Evolutionary conservation across 768 basidiomycete species (phyloP).

Genomic region (Russula brevipes): DNA sequence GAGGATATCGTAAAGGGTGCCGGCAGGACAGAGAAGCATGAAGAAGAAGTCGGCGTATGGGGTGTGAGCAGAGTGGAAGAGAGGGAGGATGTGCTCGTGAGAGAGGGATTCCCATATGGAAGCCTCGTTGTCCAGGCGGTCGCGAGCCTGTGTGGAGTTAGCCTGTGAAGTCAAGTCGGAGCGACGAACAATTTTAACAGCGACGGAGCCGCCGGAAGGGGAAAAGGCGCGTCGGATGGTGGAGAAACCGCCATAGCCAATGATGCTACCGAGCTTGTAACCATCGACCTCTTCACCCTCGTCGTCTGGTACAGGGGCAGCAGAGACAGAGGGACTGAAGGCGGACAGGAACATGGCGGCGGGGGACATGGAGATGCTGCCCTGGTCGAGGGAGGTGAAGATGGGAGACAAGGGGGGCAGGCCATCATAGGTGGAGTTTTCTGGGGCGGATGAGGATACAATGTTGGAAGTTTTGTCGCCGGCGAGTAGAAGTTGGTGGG

Average conservation of each 20-base stretch:
- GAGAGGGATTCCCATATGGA: conserved; percentile 67
- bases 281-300: conserved; percentile 64
- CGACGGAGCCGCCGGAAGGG: conserved; percentile 58
- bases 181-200: conserved; percentile 77
- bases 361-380: conserved; percentile 44
- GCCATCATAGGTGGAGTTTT: conserved; percentile 9
- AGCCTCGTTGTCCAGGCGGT: conserved; percentile 65
- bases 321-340: conserved; percentile 43
- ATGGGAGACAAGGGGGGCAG: conserved; percentile 15
- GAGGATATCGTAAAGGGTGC: conserved; percentile 80
- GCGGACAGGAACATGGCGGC: conserved; percentile 71
- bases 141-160: conserved; percentile 44
- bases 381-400: conserved; percentile 15
- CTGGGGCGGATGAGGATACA: conserved; percentile 22
- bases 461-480: conserved; percentile 2
- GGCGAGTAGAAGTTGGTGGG: conserved; percentile 16
- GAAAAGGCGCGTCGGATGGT: conserved; percentile 66
- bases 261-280: conserved; percentile 68
- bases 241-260: conserved; percentile 80
- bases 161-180: conserved; percentile 50
- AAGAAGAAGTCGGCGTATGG: conserved; percentile 71
- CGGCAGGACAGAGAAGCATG: conserved; percentile 78
- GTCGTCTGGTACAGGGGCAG: conserved; percentile 47
- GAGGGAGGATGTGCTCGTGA: conserved; percentile 83
- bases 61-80: conserved; percentile 60